Percentiles rank a stretch among this genome's conserved stretches.
These are phyloP conservation scores for Gardenia jasminoides DNA, from an alignment of 257 asterid genomes.

Conservation along the genomic window DNA sequence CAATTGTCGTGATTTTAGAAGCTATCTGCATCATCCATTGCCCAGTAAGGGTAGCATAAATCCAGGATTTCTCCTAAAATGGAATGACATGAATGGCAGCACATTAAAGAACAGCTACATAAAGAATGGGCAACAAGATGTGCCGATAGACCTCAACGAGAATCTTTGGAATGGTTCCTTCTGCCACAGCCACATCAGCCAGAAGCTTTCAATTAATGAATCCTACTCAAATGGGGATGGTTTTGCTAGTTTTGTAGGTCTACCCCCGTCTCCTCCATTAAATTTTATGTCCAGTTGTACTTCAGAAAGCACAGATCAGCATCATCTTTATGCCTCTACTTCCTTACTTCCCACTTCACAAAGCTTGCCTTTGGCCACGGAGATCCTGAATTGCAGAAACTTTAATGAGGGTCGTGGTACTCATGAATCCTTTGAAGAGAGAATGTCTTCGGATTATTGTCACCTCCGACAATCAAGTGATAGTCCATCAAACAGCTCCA, in stretches of 20 bases:
- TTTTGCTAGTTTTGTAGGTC: neutral
- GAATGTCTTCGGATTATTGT: slow-evolving; percentile 4
- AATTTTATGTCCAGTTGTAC: neutral
- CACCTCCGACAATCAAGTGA: slow-evolving; percentile 9
- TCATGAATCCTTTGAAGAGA: slow-evolving; percentile 1
- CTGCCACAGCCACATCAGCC: neutral
- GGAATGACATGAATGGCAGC: slow-evolving; percentile 15
- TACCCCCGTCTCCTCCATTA: slow-evolving; percentile 13
- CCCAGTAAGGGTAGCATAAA: slow-evolving; percentile 8
- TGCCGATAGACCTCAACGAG: slow-evolving; percentile 24
- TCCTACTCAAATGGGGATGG: slow-evolving; percentile 10
- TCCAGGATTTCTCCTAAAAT: slow-evolving; percentile 16
- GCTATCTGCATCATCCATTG: neutral
- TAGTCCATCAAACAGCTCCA: slow-evolving; percentile 24
- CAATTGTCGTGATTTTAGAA: neutral
- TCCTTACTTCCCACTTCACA: slow-evolving; percentile 10
- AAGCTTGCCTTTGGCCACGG: slow-evolving; percentile 13
- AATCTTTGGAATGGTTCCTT: slow-evolving; percentile 18
- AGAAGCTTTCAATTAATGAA: slow-evolving; percentile 5
- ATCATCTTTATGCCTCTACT: neutral
- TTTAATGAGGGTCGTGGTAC: neutral
- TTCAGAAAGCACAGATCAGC: neutral
- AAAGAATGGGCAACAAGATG: slow-evolving; percentile 17
- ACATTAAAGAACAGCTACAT: slow-evolving; percentile 10
- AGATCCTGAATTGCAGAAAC: slow-evolving; percentile 5